Evolutionary conservation across 1,284 basidiomycete species (phyloP), one percentile per base, ranked within the genome.

Genomic region (Rhodotorula sp.): DNA sequence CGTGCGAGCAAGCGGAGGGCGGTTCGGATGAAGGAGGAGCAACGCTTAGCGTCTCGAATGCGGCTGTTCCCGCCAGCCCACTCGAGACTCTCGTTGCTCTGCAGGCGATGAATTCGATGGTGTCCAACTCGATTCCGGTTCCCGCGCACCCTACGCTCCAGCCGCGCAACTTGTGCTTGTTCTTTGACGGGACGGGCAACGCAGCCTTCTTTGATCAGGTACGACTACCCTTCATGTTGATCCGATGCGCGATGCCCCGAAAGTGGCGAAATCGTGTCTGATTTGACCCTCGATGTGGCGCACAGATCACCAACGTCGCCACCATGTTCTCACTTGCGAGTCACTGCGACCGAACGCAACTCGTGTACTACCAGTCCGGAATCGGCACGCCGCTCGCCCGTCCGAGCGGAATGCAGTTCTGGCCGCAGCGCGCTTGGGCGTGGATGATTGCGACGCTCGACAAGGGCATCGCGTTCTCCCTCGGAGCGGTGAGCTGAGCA

Each of bases 101-200:
- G 23, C 12, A 21, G 21, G n/a, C 21, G 21, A 23, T 23, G 15
- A 38, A 23, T 19, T 58, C 34, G 10, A 19, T 38, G 19, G 57
- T 23, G 34, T 38, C 15, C 21, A 23, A 18, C 34, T 21, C 57
- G 57, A 34, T 23, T 19, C 34, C 31, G 8, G 34, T 31, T 14
- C 59, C 58, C 14, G 16, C 43, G 38, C 43, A 60, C 23, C 57
- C 21, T 21, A 21, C 23, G 34, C 18, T 23, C 5, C 57, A 34
- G 19, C 28, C 56, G 45, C 23, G 62, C n/a, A 64, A 62, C 63
- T 18, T 70, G 21, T 47, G 62, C 43, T 61, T 67, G 38, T 64
- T 64, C 64, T 50, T 78, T 48, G 77, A 78, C 47, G 77, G 77
- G 10, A 77, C 77, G 7, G 62, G 68, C 31, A 66, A 69, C 45